Base-by-base conservation (phyloP, 108 stramenopile genomes). In the Nitzschia inconspicua region DNA sequence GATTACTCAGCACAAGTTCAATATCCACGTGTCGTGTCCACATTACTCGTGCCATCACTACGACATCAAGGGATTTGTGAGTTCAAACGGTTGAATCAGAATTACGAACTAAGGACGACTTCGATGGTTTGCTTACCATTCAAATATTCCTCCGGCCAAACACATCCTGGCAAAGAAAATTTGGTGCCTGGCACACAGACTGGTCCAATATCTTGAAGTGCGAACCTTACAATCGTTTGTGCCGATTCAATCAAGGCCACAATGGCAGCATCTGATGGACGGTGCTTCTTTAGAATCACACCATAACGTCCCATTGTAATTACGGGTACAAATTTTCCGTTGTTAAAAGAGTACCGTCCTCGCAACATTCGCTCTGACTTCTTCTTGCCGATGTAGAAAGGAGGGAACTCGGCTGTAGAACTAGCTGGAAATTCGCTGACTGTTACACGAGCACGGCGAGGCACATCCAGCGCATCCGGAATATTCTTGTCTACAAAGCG, bases 201-300 rank as follows among this genome's bases (percentile, higher is more conserved):
- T 22, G 77, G 77, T 47, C 77, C 77, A 4, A 78, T 24, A 56
- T 78, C 77, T 70, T 78, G 77, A 16, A 78, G 28, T 7, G 66
- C 32, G 44, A 63, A 58, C 16, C 70, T 68, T 48, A 78, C 71
- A 34, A 63, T 63, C 7, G 34, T 40, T 42, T 70, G 40, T 8
- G 77, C 63, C 20, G 77, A 54, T 24, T 70, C 52, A 41, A 78
- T n/a, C 77, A 78, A 75, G 48, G 73, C 77, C 11, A 60, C 53
- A 66, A 78, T 65, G 20, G 73, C 77, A 34, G 70, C 77, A 66
- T 78, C 73, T 16, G 67, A 49, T 19, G 64, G 73, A 27, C 73
- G 68, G 1, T 31, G 30, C 16, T 65, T 60, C 25, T 62, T 62
- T 19, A 73, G 29, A 20, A 77, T 31, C 4, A 31, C 44, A 32